These are phyloP conservation scores for Cenchrus fungigraminus DNA, from an alignment of 176 grass and related monocot genomes.

Conservation along the genomic window DNA sequence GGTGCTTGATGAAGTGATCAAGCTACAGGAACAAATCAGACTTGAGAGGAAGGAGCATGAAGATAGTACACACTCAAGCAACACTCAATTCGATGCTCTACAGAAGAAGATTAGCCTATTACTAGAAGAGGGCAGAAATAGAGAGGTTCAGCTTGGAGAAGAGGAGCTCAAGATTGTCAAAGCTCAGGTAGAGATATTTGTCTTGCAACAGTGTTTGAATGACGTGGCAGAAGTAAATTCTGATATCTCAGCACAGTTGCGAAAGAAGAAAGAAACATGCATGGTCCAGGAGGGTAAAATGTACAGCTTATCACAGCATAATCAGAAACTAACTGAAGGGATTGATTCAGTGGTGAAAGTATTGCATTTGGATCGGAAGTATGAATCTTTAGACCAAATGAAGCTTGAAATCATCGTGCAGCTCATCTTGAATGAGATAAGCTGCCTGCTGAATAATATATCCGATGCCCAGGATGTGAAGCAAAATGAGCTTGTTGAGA, in stretches of 20 bases:
- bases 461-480: constrained; percentile 77
- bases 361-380: constrained; percentile 77
- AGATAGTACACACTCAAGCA: constrained; percentile 42
- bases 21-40: constrained; percentile 63
- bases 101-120: constrained; percentile 48
- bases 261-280: constrained; percentile 49
- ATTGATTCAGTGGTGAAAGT: constrained; percentile 56
- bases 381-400: constrained; percentile 68
- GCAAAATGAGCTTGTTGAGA: constrained; percentile 83
- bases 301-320: constrained; percentile 54
- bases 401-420: constrained; percentile 82
- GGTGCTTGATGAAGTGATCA: constrained; percentile 60
- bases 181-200: constrained; percentile 79
- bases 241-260: constrained; percentile 30
- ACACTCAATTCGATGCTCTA: constrained; percentile 37
- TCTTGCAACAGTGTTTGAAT: constrained; percentile 61
- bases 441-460: constrained; percentile 58
- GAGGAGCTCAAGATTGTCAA: constrained; percentile 67
- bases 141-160: constrained; percentile 66
- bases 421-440: constrained; percentile 86
- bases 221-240: constrained; percentile 50
- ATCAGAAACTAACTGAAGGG: constrained; percentile 67
- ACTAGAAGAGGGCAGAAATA: constrained; percentile 49
- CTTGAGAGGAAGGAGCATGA: constrained; percentile 70
- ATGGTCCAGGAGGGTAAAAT: constrained; percentile 66